Base-by-base conservation (phyloP, 2,329 filamentous ascomycete species). In the Colletotrichum viniferum region DNA sequence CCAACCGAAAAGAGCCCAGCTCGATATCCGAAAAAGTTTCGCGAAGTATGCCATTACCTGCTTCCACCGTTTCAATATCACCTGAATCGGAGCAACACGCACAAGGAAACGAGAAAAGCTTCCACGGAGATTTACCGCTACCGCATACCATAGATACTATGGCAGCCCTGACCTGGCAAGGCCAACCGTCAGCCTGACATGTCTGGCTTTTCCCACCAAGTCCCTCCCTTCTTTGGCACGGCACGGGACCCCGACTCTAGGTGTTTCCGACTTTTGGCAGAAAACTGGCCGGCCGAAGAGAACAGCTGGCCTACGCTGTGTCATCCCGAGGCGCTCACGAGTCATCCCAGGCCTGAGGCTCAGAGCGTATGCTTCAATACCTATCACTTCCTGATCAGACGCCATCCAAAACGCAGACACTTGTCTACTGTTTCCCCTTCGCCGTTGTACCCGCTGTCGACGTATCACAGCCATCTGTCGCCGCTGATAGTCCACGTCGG, bases 261-360 rank as follows among this genome's bases (percentile, higher is more conserved):
- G 24, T 9, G 48, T 76, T 58, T 73, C 58, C 18, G 48, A 55
- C 32, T 24, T 26, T 36, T 52, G 32, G 48, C 18, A 63, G 64
- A 56, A 58, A 43, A 48, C 26, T 60, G 56, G n/a, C 32, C 28
- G 34, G 34, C 43, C 38, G 34, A 68, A 66, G 30, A 60, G 73
- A 75, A 69, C 69, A 75, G 58, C 73, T 75, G 69, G 73, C 73
- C 69, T 58, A 64, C 56, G 73, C 32, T 43, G 64, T 73, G 69
- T 76, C 69, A 76, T 75, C 55, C 55, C 56, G 69, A 58, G 30
- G 73, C 55, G 24, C 38, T 30, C 56, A 28, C 38, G 62, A 75
- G 73, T 67, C 69, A 75, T 75, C 73, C 64, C 58, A 55, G 43
- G 21, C 32, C 26, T 60, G 13, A 58, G 38, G 58, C 58, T 36